These are phyloP conservation scores for Firmiana major DNA, from an alignment of 345 rosid species.

Conservation along the genomic window DNA sequence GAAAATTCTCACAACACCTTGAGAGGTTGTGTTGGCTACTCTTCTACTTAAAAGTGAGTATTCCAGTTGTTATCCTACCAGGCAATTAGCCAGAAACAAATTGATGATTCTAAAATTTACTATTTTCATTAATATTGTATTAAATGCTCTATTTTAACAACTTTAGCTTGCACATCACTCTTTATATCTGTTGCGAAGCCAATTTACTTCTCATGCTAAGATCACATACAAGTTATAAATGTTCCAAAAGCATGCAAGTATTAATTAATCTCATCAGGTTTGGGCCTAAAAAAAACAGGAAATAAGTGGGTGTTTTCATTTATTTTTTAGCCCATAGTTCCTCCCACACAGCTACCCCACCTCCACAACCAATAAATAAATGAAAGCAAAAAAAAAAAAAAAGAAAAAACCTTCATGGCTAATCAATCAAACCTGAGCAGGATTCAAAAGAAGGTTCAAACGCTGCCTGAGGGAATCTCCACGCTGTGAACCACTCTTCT, in stretches of 20 bases:
- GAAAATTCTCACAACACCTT: not conserved
- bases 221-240: not conserved
- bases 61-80: not conserved
- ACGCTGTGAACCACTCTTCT: conserved; percentile 87
- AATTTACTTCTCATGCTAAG: not conserved
- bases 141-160: not conserved
- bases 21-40: not conserved
- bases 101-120: not conserved
- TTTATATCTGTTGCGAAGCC: not conserved
- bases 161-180: not conserved
- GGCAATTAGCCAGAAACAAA: not conserved
- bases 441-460: conserved; percentile 76
- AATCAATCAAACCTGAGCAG: conserved; percentile 63
- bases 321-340: not conserved
- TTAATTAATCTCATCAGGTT: not conserved
- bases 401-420: not conserved
- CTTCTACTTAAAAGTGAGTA: not conserved
- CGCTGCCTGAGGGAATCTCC: conserved; percentile 73
- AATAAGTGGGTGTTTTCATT: not conserved
- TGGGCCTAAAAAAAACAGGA: not conserved
- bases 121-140: not conserved
- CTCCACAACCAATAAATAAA: not conserved
- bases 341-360: not conserved
- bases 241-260: not conserved
- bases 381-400: not conserved